Percentiles rank a stretch among this genome's conserved stretches.
Conservation (phyloP, 495 filamentous ascomycete species). For the Astrothelium subdiscretum region DNA sequence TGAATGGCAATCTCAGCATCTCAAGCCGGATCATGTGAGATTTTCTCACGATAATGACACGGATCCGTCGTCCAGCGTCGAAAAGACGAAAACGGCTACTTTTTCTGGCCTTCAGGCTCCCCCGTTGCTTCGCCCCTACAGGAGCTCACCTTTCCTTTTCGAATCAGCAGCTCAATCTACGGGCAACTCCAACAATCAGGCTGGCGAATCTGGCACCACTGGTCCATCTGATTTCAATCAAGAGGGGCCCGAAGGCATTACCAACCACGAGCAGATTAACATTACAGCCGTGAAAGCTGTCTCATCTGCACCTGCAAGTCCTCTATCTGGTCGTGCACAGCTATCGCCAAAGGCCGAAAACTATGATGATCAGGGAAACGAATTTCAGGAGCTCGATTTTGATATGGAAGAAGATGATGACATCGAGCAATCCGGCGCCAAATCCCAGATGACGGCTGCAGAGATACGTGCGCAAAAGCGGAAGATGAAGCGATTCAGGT, state of each 20-base stretch:
- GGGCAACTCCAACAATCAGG: not conserved
- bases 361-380: conserved; percentile 11
- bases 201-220: not conserved
- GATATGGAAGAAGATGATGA: conserved; percentile 36
- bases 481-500: conserved; percentile 96
- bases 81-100: conserved; percentile 12
- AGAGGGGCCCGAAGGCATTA: not conserved
- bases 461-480: conserved; percentile 70
- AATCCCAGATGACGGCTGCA: conserved; percentile 50
- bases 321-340: conserved; percentile 24
- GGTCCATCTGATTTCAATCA: not conserved
- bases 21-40: conserved; percentile 10
- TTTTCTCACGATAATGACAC: conserved; percentile 5
- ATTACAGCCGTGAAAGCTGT: conserved; percentile 12
- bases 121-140: conserved; percentile 25
- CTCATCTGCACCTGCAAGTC: conserved; percentile 29
- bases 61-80: conserved; percentile 12
- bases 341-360: conserved; percentile 17
- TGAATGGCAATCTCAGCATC: conserved; percentile 21
- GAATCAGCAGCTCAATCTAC: not conserved
- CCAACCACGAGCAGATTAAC: not conserved
- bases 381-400: conserved; percentile 18
- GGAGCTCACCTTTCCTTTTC: conserved; percentile 14
- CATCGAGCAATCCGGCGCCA: conserved; percentile 40
- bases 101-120: conserved; percentile 15